These are phyloP conservation scores for Colletotrichum higginsianum DNA, from an alignment of 2,329 filamentous ascomycete genomes.

Conservation along the genomic window DNA sequence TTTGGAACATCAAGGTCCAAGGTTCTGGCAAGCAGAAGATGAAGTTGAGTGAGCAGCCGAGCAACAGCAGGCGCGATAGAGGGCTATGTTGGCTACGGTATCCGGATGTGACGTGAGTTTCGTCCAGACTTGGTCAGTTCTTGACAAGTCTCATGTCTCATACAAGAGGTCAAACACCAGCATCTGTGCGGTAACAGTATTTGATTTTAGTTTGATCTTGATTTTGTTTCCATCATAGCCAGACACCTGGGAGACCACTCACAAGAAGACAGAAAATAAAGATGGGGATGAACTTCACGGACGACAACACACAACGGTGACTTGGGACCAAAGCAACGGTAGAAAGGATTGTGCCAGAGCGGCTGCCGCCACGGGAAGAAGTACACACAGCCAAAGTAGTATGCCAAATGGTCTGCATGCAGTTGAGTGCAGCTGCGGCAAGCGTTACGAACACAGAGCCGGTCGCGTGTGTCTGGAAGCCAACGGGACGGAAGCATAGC, in stretches of 20 bases:
- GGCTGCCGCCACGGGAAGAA: neutral
- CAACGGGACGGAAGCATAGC: neutral
- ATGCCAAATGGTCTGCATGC: neutral
- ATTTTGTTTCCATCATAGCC: constrained; percentile 19
- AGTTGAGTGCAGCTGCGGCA: constrained; percentile 9
- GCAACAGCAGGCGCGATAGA: neutral
- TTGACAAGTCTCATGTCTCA: constrained; percentile 39
- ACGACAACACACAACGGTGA: constrained; percentile 6
- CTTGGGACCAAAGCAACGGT: constrained; percentile 23
- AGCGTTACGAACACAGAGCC: constrained; percentile 9
- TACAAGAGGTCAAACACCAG: constrained; percentile 38
- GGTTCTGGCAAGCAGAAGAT: constrained; percentile 11
- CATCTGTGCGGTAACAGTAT: constrained; percentile 32
- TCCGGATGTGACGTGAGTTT: constrained; percentile 23
- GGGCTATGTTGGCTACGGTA: constrained; percentile 14
- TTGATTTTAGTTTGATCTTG: constrained; percentile 23
- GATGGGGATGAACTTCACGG: constrained; percentile 34
- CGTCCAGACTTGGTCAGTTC: constrained; percentile 32
- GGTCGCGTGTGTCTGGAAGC: constrained; percentile 1
- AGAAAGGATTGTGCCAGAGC: constrained; percentile 1
- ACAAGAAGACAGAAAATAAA: constrained; percentile 11
- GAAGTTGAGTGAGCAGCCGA: constrained; percentile 15
- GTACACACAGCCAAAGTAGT: neutral
- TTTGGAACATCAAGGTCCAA: constrained; percentile 5
- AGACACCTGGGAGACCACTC: constrained; percentile 14